Conservation (phyloP, 139 green algal genomes). For the Chlorella sp. region DNA sequence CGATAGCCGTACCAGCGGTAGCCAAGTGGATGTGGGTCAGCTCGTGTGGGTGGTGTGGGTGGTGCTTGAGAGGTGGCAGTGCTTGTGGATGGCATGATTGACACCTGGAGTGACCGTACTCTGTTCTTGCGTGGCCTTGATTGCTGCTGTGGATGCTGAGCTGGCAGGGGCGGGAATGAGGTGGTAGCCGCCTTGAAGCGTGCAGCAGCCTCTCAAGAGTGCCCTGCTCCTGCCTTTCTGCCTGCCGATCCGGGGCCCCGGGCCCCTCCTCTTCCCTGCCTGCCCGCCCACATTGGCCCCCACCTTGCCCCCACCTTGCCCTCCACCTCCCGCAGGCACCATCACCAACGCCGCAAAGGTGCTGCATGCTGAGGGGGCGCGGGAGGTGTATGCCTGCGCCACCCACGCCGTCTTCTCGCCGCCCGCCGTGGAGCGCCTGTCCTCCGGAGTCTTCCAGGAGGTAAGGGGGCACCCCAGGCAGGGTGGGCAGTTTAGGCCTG, state of each 20-base stretch:
- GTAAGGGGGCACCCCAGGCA: not conserved
- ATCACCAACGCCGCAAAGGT: slow-evolving; percentile 96
- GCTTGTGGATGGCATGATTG: slow-evolving; percentile 99
- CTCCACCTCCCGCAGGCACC: slow-evolving; percentile 76
- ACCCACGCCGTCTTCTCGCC: slow-evolving; percentile 97
- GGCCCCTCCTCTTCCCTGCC: too few species aligned
- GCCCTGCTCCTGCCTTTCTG: too few species aligned
- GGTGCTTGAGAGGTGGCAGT: slow-evolving; percentile 93
- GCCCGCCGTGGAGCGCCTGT: slow-evolving; percentile 92
- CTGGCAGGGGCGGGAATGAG: too few species aligned
- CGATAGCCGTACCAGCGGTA: not conserved
- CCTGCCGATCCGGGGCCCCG: too few species aligned
- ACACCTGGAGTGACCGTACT: slow-evolving; percentile 74
- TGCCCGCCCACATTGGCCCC: not conserved
- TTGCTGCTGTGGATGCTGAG: too few species aligned
- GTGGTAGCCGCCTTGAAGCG: too few species aligned
- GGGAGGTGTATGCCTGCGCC: slow-evolving; percentile 95
- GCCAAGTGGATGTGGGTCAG: not conserved
- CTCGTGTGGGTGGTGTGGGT: too few species aligned
- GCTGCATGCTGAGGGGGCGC: slow-evolving; percentile 82
- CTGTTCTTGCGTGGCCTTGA: too few species aligned
- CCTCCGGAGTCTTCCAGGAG: slow-evolving; percentile 83
- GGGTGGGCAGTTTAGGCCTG: too few species aligned
- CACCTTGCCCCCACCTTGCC: not conserved
- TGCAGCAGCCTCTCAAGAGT: too few species aligned